Percentiles rank a stretch among this genome's conserved stretches.
These are phyloP conservation scores for Lecanosticta acicola DNA, from an alignment of 2,329 filamentous ascomycete genomes.

Conservation along the genomic window DNA sequence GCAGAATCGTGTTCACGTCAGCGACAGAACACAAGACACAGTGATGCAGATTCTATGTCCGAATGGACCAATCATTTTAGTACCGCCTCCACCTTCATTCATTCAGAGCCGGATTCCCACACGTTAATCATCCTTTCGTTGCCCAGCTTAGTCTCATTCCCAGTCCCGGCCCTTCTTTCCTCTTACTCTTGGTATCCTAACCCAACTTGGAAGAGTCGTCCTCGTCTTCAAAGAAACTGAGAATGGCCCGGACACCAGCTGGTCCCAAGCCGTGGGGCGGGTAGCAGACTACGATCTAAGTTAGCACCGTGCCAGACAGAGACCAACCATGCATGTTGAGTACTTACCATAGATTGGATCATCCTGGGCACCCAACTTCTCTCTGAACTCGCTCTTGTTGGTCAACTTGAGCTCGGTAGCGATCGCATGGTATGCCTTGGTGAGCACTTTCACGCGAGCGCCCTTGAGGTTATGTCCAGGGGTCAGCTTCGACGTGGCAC, in stretches of 20 bases:
- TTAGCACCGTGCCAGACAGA: slow-evolving; percentile 5
- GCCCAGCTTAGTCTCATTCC: too few relatives aligned
- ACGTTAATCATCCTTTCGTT: too few relatives aligned
- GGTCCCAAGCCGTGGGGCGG: slow-evolving; percentile 79
- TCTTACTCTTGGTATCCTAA: slow-evolving; percentile 11
- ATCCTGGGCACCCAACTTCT: slow-evolving; percentile 80
- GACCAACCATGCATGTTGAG: not conserved
- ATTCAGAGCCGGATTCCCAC: too few relatives aligned
- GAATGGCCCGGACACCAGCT: slow-evolving; percentile 73
- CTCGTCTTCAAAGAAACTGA: slow-evolving; percentile 82
- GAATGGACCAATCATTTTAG: too few relatives aligned
- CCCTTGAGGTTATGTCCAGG: slow-evolving; percentile 78
- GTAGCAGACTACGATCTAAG: slow-evolving; percentile 62
- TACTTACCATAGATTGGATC: slow-evolving; percentile 64
- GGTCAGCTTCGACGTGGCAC: slow-evolving; percentile 66
- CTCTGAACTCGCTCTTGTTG: slow-evolving; percentile 81
- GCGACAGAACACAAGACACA: not conserved
- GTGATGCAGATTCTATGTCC: not conserved
- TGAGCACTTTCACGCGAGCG: slow-evolving; percentile 72
- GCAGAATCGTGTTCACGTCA: not conserved
- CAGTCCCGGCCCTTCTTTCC: too few relatives aligned
- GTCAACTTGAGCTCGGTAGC: slow-evolving; percentile 76
- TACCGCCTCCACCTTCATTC: not conserved
- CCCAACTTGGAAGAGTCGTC: slow-evolving; percentile 24
- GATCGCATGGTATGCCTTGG: slow-evolving; percentile 74